phyloP scores from a whole-genome alignment of 495 filamentous ascomycete genomes.

The Tuber aestivum region DNA sequence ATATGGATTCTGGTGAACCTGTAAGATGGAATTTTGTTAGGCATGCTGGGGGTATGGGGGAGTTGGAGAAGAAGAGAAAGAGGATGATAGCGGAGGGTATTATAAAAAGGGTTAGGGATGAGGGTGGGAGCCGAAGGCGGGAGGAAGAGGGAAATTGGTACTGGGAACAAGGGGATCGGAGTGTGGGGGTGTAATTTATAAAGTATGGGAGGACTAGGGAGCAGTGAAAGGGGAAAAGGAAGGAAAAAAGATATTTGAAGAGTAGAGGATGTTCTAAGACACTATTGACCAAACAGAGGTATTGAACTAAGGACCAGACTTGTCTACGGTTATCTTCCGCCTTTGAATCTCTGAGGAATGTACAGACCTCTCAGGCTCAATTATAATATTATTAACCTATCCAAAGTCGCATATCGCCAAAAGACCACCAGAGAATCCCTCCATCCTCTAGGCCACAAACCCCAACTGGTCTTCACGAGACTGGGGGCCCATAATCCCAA shows the following conservation, averaged over 20 bases:
- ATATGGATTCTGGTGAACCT: not conserved
- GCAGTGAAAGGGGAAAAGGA: not conserved
- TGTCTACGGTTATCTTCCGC: not conserved
- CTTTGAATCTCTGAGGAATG: not conserved
- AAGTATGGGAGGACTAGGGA: not conserved
- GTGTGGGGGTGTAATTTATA: not conserved
- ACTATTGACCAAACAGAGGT: not conserved
- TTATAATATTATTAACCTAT: not conserved
- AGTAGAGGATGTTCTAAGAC: not conserved
- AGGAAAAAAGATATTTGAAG: not conserved
- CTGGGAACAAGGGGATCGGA: not conserved
- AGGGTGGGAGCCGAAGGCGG: not conserved
- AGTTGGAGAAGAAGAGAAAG: not conserved
- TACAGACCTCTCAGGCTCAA: not conserved
- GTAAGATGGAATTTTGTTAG: not conserved
- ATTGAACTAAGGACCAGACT: not conserved
- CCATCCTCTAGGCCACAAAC: not conserved
- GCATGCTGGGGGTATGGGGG: not conserved
- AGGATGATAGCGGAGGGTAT: not conserved
- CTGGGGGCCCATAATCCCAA: not conserved
- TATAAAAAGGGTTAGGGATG: not conserved
- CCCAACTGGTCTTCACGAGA: too few relatives aligned
- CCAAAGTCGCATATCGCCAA: not conserved
- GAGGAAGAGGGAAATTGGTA: not conserved
- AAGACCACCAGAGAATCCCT: not conserved